A percentile compares a stretch with the other conserved stretches of the same genome.
These are phyloP conservation scores for Acacia crassicarpa DNA, from an alignment of 306 rosid species.

Conservation along the genomic window DNA sequence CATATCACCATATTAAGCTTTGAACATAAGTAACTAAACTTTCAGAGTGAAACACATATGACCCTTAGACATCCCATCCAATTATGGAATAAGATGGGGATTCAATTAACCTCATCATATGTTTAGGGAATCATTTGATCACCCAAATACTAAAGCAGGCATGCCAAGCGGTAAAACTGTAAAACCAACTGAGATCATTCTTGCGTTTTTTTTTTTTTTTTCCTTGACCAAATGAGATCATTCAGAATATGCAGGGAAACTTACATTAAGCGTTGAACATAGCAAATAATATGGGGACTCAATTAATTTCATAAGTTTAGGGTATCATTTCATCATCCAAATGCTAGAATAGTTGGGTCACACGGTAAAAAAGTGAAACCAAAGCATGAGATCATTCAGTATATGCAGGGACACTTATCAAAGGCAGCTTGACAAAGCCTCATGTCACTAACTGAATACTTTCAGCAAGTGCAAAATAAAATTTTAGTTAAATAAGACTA, in stretches of 20 bases:
- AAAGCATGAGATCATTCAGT: background rate
- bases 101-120: constrained; percentile 16
- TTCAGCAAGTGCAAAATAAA: background rate
- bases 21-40: background rate
- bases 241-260: background rate
- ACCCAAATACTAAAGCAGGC: background rate
- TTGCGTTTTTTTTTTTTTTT: too few species aligned
- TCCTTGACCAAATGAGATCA: background rate
- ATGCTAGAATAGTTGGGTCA: background rate
- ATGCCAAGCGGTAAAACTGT: background rate
- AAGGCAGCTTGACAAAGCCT: background rate
- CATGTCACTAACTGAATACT: background rate
- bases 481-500: background rate
- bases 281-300: background rate
- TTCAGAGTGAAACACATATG: background rate
- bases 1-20: background rate
- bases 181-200: background rate
- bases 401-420: background rate
- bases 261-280: too few species aligned
- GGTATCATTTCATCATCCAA: constrained; percentile 10
- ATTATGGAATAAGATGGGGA: background rate
- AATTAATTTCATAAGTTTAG: background rate
- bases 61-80: constrained; percentile 5
- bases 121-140: background rate
- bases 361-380: background rate